Conservation (phyloP, 148 eudicot genomes). For the Spergularia marina region DNA sequence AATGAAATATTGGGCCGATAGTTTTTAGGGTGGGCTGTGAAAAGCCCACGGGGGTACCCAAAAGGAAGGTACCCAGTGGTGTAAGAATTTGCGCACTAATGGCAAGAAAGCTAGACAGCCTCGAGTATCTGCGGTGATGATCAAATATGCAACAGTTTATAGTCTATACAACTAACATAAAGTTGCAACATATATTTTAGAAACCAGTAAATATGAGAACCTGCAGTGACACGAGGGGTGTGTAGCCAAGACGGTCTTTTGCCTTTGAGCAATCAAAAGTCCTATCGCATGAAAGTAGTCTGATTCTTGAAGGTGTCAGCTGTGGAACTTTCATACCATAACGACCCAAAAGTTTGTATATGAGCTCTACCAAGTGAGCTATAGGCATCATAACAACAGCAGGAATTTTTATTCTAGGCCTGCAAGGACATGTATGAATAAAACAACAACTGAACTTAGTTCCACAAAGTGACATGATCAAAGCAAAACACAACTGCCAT, state of each 20-base stretch:
- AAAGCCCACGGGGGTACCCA: too few relatives aligned
- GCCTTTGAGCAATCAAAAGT: constrained; percentile 86
- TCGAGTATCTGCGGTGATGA: neutral
- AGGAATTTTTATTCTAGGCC: constrained; percentile 94
- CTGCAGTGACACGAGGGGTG: constrained; percentile 87
- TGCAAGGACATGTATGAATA: constrained; percentile 45
- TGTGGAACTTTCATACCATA: constrained; percentile 99
- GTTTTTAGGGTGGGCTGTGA: too few relatives aligned
- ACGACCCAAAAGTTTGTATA: constrained; percentile 70
- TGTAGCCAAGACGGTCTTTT: constrained; percentile 87
- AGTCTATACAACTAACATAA: neutral
- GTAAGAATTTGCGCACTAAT: too few relatives aligned
- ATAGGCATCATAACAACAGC: constrained; percentile 83
- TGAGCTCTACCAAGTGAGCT: constrained; percentile 71
- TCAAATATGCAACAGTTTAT: neutral
- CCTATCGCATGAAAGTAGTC: constrained; percentile 76
- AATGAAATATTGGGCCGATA: too few relatives aligned
- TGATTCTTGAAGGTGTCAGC: constrained; percentile 89
- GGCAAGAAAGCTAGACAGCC: neutral
- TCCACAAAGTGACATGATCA: constrained; percentile 6
- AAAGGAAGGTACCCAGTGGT: too few relatives aligned
- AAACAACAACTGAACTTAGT: constrained; percentile 3
- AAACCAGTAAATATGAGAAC: constrained; percentile 27
- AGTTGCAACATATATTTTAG: neutral
- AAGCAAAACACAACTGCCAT: neutral